These are phyloP conservation scores for Breynia disticha DNA, from an alignment of 441 rosid genomes.

Conservation along the genomic window DNA sequence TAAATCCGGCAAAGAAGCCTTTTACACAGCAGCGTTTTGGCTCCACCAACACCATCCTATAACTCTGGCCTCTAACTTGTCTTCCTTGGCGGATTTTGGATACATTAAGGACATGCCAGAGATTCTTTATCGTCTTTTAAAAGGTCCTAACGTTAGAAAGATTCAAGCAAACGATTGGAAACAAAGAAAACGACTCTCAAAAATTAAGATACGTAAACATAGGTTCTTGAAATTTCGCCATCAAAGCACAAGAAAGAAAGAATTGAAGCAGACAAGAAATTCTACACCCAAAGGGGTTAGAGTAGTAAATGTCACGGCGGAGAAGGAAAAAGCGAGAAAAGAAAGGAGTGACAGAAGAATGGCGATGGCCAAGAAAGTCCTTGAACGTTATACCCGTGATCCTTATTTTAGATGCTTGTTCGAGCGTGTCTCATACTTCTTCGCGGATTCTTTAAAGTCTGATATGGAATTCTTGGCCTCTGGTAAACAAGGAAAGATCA, in stretches of 20 bases:
- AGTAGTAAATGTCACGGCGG: slow-evolving; percentile 5
- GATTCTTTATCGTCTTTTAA: slow-evolving; percentile 17
- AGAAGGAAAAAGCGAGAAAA: slow-evolving; percentile 16
- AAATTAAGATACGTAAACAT: too few species aligned
- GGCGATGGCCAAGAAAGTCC: slow-evolving; percentile 14
- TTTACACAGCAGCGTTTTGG: slow-evolving; percentile 17
- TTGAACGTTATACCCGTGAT: slow-evolving; percentile 11
- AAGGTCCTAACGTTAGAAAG: slow-evolving; percentile 16
- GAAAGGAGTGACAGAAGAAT: slow-evolving; percentile 9
- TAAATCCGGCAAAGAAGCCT: slow-evolving; percentile 22
- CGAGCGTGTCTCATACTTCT: slow-evolving; percentile 17
- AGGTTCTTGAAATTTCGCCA: too few species aligned
- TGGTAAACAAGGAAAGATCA: background rate
- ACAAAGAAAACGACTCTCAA: background rate
- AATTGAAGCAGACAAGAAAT: background rate
- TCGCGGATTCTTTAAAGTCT: slow-evolving; percentile 12
- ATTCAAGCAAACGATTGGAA: slow-evolving; percentile 11
- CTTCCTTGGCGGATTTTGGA: slow-evolving; percentile 11
- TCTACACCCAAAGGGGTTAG: slow-evolving; percentile 5
- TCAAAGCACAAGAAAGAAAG: background rate
- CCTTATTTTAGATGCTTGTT: slow-evolving; percentile 17
- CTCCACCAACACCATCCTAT: slow-evolving; percentile 17
- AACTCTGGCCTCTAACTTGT: slow-evolving; percentile 17
- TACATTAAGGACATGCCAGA: slow-evolving; percentile 21
- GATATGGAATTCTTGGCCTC: slow-evolving; percentile 15